These are phyloP conservation scores for Leishmania tarentolae DNA, from an alignment of 208 protist genomes.

Conservation along the genomic window DNA sequence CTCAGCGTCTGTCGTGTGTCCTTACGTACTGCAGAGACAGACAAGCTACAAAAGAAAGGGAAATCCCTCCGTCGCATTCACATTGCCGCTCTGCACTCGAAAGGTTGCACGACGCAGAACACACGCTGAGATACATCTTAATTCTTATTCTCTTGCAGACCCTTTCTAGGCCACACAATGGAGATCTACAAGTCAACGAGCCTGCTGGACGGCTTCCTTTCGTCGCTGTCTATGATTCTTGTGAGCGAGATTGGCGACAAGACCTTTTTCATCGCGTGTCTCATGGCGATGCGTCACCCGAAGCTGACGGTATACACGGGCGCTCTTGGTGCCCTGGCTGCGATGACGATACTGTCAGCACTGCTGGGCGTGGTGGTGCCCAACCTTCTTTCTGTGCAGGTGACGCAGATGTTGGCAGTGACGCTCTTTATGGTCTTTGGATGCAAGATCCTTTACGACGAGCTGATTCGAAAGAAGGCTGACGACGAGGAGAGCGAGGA, in stretches of 20 bases:
- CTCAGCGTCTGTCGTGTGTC: not conserved
- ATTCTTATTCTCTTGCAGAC: not conserved
- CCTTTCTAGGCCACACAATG: slow-evolving; percentile 15
- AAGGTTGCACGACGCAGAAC: not conserved
- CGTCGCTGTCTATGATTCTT: slow-evolving; percentile 91
- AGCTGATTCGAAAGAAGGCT: slow-evolving; percentile 46
- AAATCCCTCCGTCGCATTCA: not conserved
- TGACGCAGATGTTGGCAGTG: slow-evolving; percentile 88
- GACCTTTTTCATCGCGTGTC: slow-evolving; percentile 97
- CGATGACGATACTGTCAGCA: slow-evolving; percentile 95
- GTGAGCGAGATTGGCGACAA: slow-evolving; percentile 96
- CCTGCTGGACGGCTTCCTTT: slow-evolving; percentile 79
- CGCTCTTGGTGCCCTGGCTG: slow-evolving; percentile 83
- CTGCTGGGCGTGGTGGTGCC: slow-evolving; percentile 86
- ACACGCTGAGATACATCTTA: not conserved
- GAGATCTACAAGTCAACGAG: slow-evolving; percentile 16
- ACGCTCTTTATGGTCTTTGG: slow-evolving; percentile 93
- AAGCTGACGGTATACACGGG: slow-evolving; percentile 85
- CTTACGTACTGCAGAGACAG: not conserved
- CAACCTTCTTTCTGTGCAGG: slow-evolving; percentile 76
- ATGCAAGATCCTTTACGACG: slow-evolving; percentile 86
- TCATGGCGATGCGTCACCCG: slow-evolving; percentile 94
- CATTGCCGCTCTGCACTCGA: not conserved
- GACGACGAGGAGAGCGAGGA: slow-evolving; percentile 82
- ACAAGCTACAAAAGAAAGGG: not conserved